Evolutionary conservation across 78 protist species (phyloP).

Genomic region (Chrysochromulina parva): DNA sequence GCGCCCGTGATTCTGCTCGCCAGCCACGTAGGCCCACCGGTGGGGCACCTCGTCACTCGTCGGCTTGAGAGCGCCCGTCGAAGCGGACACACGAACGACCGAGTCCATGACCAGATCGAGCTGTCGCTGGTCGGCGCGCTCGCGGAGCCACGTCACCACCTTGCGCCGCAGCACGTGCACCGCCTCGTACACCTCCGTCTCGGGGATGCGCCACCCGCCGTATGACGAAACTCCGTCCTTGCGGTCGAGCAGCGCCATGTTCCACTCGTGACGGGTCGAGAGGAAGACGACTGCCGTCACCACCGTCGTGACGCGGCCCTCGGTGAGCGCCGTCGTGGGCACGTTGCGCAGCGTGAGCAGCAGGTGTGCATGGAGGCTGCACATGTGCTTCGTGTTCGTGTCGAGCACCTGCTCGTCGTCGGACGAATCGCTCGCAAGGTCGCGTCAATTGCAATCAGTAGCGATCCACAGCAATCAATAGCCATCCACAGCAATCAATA

Average conservation of each 20-base stretch:
- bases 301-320: not conserved
- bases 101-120: constrained; percentile 30
- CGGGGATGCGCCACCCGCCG: constrained; percentile 31
- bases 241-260: not conserved
- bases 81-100: constrained; percentile 13
- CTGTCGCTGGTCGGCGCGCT: not conserved
- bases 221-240: too few species aligned
- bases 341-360: not conserved
- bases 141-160: constrained; percentile 8
- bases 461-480: too few species aligned
- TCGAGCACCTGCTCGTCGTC: constrained; percentile 10
- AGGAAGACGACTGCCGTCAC: constrained; percentile 22
- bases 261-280: constrained; percentile 57
- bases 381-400: not conserved
- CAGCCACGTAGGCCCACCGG: not conserved
- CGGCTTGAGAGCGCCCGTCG: not conserved
- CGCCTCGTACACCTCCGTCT: constrained; percentile 50
- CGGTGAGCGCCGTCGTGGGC: not conserved
- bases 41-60: not conserved
- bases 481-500: too few species aligned
- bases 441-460: too few species aligned
- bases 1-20: not conserved
- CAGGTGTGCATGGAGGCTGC: not conserved
- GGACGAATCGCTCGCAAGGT: not conserved
- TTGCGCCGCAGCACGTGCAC: constrained; percentile 32